phyloP scores from a whole-genome alignment of 176 grass and related monocot genomes.

The Triticum turgidum region DNA sequence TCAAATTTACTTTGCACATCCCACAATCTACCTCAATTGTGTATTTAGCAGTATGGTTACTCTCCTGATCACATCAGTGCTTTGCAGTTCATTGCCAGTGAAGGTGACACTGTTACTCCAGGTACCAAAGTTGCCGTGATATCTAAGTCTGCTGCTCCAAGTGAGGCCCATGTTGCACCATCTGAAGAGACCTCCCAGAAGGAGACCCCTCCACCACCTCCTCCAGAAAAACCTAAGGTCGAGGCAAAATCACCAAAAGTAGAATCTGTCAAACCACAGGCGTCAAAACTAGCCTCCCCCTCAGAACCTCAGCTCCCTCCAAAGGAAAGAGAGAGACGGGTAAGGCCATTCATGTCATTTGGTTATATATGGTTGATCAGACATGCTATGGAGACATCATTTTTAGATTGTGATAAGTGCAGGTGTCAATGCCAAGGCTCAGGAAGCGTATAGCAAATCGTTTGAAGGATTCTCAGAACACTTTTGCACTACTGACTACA shows the following conservation, averaged over 20 bases:
- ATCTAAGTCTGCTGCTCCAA: constrained; percentile 57
- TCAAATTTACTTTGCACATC: constrained; percentile 4
- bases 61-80: constrained; percentile 22
- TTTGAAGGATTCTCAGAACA: constrained; percentile 91
- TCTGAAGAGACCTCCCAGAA: constrained; percentile 59
- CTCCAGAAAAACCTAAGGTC: constrained; percentile 44
- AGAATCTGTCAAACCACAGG: constrained; percentile 32
- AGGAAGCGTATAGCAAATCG: constrained; percentile 77
- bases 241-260: constrained; percentile 43
- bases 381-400: neutral
- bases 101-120: constrained; percentile 81
- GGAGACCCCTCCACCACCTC: constrained; percentile 30
- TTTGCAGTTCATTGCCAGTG: constrained; percentile 56
- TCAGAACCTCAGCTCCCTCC: constrained; percentile 81
- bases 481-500: constrained; percentile 79
- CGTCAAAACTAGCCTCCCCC: constrained; percentile 37
- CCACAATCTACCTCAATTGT: neutral
- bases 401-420: neutral
- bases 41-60: constrained; percentile 23
- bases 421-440: constrained; percentile 80
- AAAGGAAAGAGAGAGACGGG: constrained; percentile 78
- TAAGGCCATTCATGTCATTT: constrained; percentile 27
- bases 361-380: constrained; percentile 9
- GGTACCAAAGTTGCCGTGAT: constrained; percentile 78
- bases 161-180: constrained; percentile 51